Conservation (phyloP, 805 yeast genomes). For the Sugiyamaella smithiae region DNA sequence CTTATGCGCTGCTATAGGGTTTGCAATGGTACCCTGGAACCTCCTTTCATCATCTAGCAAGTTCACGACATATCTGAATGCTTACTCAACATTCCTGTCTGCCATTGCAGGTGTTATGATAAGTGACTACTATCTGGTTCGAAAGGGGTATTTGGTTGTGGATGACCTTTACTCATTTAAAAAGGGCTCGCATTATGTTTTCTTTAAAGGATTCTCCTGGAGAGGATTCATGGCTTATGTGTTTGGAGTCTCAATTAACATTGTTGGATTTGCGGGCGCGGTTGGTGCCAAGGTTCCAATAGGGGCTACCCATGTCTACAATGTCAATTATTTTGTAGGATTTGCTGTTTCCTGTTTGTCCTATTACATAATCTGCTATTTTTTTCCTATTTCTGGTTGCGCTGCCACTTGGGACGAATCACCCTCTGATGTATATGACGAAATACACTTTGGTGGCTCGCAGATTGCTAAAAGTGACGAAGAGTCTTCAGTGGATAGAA, state of each 20-base stretch:
- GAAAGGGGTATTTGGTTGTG: constrained; percentile 66
- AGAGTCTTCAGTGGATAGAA: neutral
- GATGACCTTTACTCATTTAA: constrained; percentile 59
- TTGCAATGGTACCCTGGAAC: constrained; percentile 81
- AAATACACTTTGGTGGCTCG: neutral
- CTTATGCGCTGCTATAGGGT: constrained; percentile 68
- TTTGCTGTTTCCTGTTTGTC: constrained; percentile 55
- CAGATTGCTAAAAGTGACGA: neutral
- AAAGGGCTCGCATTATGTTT: constrained; percentile 52
- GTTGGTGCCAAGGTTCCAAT: constrained; percentile 72
- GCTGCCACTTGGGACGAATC: constrained; percentile 16
- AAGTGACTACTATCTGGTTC: constrained; percentile 66
- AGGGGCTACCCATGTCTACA: constrained; percentile 73
- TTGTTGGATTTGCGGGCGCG: constrained; percentile 82
- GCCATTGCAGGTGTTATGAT: constrained; percentile 71
- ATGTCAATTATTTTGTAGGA: constrained; percentile 75
- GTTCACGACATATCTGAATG: constrained; percentile 76
- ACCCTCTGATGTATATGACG: constrained; percentile 12
- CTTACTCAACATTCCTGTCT: constrained; percentile 78
- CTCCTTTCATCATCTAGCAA: constrained; percentile 63
- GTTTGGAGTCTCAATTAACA: constrained; percentile 77
- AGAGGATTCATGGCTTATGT: constrained; percentile 78
- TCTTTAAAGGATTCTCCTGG: constrained; percentile 73
- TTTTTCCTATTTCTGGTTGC: constrained; percentile 22
- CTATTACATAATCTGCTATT: constrained; percentile 49